Evolutionary conservation across 345 rosid genomes (phyloP).

Genomic region (Odontarrhena argentea): DNA sequence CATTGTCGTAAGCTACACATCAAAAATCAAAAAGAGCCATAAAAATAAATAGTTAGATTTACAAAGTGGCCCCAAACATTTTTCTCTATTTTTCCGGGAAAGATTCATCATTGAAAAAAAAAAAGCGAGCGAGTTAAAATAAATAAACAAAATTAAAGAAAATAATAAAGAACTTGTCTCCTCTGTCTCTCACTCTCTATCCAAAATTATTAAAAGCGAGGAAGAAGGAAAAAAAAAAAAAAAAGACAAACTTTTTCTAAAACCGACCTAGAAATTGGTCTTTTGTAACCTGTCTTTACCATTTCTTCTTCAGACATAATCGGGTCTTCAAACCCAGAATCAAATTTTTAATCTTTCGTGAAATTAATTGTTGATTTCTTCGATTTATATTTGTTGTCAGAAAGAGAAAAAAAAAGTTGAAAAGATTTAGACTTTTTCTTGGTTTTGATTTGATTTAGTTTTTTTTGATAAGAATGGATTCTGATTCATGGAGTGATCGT

Average conservation of each 20-base stretch:
- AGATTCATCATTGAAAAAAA: constrained; percentile 1
- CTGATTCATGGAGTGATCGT: constrained; percentile 86
- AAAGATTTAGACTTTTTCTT: constrained; percentile 1
- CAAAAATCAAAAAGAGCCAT: background rate
- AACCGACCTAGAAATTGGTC: constrained; percentile 34
- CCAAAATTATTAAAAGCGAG: constrained; percentile 29
- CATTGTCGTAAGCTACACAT: background rate
- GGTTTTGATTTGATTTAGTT: constrained; percentile 2
- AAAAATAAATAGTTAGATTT: too few relatives aligned
- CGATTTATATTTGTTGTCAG: background rate
- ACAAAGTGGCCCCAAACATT: background rate
- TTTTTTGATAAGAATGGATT: constrained; percentile 59
- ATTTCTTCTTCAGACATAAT: constrained; percentile 24
- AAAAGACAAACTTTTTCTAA: constrained; percentile 10
- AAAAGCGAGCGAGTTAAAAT: background rate
- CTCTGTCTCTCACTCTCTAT: constrained; percentile 36
- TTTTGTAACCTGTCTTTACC: constrained; percentile 25
- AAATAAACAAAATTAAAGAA: background rate
- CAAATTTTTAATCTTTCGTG: background rate
- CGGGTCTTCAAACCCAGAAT: background rate
- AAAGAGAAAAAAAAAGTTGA: background rate
- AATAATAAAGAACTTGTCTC: constrained; percentile 12
- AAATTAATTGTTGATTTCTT: constrained; percentile 1
- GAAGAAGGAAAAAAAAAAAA: background rate
- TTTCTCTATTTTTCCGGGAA: constrained; percentile 11